A percentile compares a stretch with the other conserved stretches of the same genome.
Conservation (phyloP, 1,139 yeast species). For the Debaryomyces robertsiae region DNA sequence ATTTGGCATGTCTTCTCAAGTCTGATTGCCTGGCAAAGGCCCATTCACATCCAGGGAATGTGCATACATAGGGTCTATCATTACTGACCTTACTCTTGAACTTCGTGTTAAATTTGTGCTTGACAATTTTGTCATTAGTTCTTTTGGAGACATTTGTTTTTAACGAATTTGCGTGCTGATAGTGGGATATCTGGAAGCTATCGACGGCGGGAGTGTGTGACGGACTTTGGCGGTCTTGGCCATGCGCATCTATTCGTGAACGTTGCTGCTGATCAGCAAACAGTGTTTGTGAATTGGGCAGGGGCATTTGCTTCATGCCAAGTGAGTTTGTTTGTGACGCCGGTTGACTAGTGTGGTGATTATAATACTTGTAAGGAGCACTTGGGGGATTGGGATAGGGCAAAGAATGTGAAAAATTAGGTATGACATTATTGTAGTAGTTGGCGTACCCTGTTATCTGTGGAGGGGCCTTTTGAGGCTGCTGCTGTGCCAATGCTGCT, state of each 20-base stretch:
- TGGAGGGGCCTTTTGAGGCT: slow-evolving; percentile 2
- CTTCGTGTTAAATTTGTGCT: slow-evolving; percentile 11
- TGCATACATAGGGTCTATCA: slow-evolving; percentile 53
- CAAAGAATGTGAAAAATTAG: slow-evolving; percentile 7
- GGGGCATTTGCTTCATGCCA: slow-evolving; percentile 8
- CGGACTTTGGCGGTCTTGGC: slow-evolving; percentile 3
- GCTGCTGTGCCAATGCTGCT: slow-evolving; percentile 6
- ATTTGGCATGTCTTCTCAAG: slow-evolving; percentile 62
- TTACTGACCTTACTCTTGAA: slow-evolving; percentile 15
- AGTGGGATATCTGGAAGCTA: slow-evolving; percentile 3
- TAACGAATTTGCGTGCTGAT: slow-evolving; percentile 10
- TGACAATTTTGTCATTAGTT: slow-evolving; percentile 3
- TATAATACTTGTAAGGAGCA: slow-evolving; percentile 8
- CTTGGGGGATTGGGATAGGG: slow-evolving; percentile 6
- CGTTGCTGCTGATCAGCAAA: slow-evolving; percentile 10
- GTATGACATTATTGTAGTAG: slow-evolving; percentile 7
- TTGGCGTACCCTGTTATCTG: slow-evolving; percentile 4
- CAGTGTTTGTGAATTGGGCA: slow-evolving; percentile 3
- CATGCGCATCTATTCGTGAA: slow-evolving; percentile 11
- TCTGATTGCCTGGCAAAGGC: slow-evolving; percentile 69
- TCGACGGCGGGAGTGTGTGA: slow-evolving; percentile 4
- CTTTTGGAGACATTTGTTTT: slow-evolving; percentile 18
- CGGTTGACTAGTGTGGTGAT: not conserved
- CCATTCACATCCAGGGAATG: slow-evolving; percentile 61
- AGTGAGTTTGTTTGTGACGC: not conserved